Base-by-base conservation (phyloP, 2,329 filamentous ascomycete species). In the Fusarium pininemorale region DNA sequence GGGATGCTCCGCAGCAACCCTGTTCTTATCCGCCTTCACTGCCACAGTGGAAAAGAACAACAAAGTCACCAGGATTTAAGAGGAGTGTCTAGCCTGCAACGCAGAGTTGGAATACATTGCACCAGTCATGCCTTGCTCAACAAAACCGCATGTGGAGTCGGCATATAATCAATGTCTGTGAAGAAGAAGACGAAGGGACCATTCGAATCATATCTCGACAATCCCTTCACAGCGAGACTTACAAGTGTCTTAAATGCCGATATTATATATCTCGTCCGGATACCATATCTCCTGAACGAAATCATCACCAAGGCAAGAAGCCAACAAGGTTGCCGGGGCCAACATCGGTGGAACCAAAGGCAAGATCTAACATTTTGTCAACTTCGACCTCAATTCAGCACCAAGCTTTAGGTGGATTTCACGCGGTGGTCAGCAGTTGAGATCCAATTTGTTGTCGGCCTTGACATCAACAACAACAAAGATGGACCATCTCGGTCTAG, bases 1-100 rank as follows among this genome's bases (percentile, higher is more conserved):
- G 7, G 2, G 7, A 14, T 41, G 22, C 13, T 15, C 13, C 2
- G 1, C 13, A 1, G 38, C 38, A 41, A 41, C 20, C 7, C 7
- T 22, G 38, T 2, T 22, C 38, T 9, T 7, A 41, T 6, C 38
- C 0, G 38, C 12, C 38, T 41, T 41, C 12, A 41, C 12, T 22
- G 38, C 3, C 7, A 41, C 12, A 41, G 20, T 14, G 0, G 12
- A 13, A 20, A 2, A 41, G 38, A 22, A 22, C 12, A 7, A 8
- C 12, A 22, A 41, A 8, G 32, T 41, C 39, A 6, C 39, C 20
- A 41, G 4, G 38, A 12, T 14, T 26, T 26, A 26, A 26, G 24
- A 26, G 24, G 24, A 26, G 38, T 22, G 12, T 39, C 38, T 7
- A 4, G 9, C 1, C 9, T 10, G 14, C 6, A 16, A 24, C 5